A percentile compares a stretch with the other conserved stretches of the same genome.
phyloP scores from a whole-genome alignment of 75 land plant species.

The Pseudotsuga menziesii region DNA sequence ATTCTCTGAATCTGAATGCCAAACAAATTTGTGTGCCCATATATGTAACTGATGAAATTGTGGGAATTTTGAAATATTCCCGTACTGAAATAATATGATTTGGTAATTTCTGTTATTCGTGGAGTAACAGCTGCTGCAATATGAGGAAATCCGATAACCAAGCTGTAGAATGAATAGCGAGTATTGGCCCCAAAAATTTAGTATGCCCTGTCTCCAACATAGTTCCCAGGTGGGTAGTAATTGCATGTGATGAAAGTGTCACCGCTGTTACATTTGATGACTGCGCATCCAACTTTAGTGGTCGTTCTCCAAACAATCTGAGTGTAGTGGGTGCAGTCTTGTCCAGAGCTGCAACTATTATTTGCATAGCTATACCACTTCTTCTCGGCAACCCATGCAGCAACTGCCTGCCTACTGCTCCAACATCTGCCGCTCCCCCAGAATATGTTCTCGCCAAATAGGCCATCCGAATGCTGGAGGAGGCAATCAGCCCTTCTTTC shows the following conservation, averaged over 20 bases:
- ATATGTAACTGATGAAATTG: too few species aligned
- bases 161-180: too few species aligned
- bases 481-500: constrained; percentile 20
- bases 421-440: constrained; percentile 18
- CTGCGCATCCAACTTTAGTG: constrained; percentile 24
- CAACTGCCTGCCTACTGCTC: constrained; percentile 28
- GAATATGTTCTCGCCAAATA: constrained; percentile 25
- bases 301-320: constrained; percentile 36
- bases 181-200: neutral
- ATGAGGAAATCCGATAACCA: too few species aligned
- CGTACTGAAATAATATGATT: too few species aligned
- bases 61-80: too few species aligned
- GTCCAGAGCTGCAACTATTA: constrained; percentile 24
- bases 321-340: constrained; percentile 39
- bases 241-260: constrained; percentile 29
- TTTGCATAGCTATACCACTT: constrained; percentile 17
- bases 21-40: too few species aligned
- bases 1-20: too few species aligned
- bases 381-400: constrained; percentile 29
- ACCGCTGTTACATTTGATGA: constrained; percentile 21
- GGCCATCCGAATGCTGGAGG: constrained; percentile 26
- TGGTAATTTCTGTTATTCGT: too few species aligned
- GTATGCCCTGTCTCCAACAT: constrained; percentile 20
- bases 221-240: constrained; percentile 43
- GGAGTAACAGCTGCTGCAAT: too few species aligned